These are phyloP conservation scores for Cladophialophora yegresii DNA, from an alignment of 2,329 filamentous ascomycete species.

Conservation along the genomic window DNA sequence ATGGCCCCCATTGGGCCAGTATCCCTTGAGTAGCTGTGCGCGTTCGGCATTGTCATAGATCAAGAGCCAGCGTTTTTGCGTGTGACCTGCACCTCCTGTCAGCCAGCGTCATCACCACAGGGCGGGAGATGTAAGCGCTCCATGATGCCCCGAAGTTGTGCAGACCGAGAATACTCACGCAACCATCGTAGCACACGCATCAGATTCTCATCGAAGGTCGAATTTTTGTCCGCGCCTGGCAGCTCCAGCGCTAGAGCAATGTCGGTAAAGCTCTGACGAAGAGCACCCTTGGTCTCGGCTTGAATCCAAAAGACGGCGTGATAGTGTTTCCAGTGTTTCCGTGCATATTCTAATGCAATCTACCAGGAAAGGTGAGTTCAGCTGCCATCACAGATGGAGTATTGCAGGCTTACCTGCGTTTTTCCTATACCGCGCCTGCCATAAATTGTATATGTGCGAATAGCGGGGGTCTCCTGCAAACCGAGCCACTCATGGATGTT, in stretches of 20 bases:
- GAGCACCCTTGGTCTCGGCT: conserved; percentile 36
- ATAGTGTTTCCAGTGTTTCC: conserved; percentile 30
- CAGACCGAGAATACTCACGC: neutral
- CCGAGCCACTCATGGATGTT: conserved; percentile 33
- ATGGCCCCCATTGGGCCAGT: conserved; percentile 35
- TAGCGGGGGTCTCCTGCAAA: conserved; percentile 5
- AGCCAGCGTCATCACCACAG: neutral
- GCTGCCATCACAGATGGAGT: neutral
- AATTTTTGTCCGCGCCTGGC: conserved; percentile 28
- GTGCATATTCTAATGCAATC: conserved; percentile 28
- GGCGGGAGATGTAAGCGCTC: neutral
- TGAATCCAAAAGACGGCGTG: conserved; percentile 40
- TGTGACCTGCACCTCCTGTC: neutral
- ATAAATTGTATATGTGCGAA: conserved; percentile 37
- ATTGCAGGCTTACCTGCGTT: conserved; percentile 4
- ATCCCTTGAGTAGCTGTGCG: conserved; percentile 33
- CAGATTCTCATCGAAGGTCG: conserved; percentile 17
- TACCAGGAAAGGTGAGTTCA: neutral
- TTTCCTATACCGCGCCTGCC: conserved; percentile 36
- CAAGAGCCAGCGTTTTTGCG: conserved; percentile 18
- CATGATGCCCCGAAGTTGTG: neutral
- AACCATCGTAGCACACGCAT: conserved; percentile 12
- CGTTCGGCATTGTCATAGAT: conserved; percentile 31
- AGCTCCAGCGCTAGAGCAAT: conserved; percentile 37
- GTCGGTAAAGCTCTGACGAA: conserved; percentile 39